Evolutionary conservation across 257 asterid species (phyloP).

Genomic region (Catharanthus roseus): DNA sequence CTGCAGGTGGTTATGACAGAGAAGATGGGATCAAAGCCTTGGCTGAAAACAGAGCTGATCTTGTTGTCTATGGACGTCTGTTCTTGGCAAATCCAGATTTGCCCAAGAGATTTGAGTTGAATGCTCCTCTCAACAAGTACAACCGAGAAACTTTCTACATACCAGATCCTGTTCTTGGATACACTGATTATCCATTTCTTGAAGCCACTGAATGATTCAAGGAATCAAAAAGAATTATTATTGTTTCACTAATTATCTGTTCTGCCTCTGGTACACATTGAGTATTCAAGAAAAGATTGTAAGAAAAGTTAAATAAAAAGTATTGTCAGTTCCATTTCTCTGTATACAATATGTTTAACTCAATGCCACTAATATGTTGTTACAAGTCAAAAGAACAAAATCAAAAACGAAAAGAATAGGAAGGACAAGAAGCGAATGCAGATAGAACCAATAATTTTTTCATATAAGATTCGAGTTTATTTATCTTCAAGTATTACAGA

Average conservation of each 20-base stretch:
- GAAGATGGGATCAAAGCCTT: constrained; percentile 24
- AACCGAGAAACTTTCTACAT: constrained; percentile 15
- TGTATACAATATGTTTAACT: too few relatives aligned
- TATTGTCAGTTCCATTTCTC: neutral
- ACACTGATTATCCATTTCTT: constrained; percentile 28
- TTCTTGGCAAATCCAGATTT: constrained; percentile 31
- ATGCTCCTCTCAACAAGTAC: constrained; percentile 24
- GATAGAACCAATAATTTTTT: neutral
- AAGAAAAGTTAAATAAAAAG: too few relatives aligned
- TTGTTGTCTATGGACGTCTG: constrained; percentile 16
- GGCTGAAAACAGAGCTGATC: constrained; percentile 17
- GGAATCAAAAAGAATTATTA: neutral
- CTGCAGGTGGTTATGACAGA: constrained; percentile 19
- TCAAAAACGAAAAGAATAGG: neutral
- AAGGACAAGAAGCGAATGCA: neutral
- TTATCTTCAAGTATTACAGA: constrained; percentile 2
- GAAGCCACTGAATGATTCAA: constrained; percentile 5
- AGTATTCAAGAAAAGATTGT: neutral
- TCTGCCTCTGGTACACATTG: neutral
- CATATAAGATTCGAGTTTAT: neutral
- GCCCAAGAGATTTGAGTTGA: constrained; percentile 23
- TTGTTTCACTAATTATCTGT: neutral
- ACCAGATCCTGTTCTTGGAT: constrained; percentile 25
- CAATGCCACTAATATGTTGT: too few relatives aligned
- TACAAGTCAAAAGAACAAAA: neutral